phyloP scores from a whole-genome alignment of 1,139 yeast genomes.

The Geotrichum macrosporum region DNA sequence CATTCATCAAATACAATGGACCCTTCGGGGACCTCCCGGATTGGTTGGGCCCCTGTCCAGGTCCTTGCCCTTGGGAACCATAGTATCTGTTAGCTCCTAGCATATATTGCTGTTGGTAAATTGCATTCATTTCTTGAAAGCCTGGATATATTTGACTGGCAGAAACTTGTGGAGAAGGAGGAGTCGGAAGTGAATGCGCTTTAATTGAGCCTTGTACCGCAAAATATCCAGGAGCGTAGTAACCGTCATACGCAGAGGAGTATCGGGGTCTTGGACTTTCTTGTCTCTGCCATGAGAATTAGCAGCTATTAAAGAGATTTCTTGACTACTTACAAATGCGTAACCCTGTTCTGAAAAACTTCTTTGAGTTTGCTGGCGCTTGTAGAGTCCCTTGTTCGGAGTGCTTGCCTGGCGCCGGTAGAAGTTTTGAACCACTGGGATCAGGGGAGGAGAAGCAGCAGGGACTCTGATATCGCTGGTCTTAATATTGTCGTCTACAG shows the following conservation, averaged over 20 bases:
- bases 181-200: slow-evolving; percentile 15
- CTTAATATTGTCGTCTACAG: slow-evolving; percentile 21
- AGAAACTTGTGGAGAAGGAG: slow-evolving; percentile 9
- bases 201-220: slow-evolving; percentile 7
- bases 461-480: slow-evolving; percentile 22
- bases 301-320: background rate
- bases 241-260: slow-evolving; percentile 15
- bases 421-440: slow-evolving; percentile 9
- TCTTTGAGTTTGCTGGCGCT: slow-evolving; percentile 13
- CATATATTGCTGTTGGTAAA: slow-evolving; percentile 16
- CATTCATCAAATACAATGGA: slow-evolving; percentile 9
- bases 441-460: slow-evolving; percentile 21
- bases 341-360: slow-evolving; percentile 18
- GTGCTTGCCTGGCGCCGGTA: slow-evolving; percentile 11
- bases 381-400: background rate
- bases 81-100: slow-evolving; percentile 8
- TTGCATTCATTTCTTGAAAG: slow-evolving; percentile 17
- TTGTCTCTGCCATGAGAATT: slow-evolving; percentile 10
- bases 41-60: background rate
- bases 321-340: slow-evolving; percentile 2
- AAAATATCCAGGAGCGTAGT: slow-evolving; percentile 6
- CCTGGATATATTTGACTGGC: slow-evolving; percentile 16
- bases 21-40: slow-evolving; percentile 6
- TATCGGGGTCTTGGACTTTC: slow-evolving; percentile 12
- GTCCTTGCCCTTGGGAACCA: background rate